Evolutionary conservation across 805 yeast species (phyloP).

Genomic region (Zygosaccharomyces rouxii): DNA sequence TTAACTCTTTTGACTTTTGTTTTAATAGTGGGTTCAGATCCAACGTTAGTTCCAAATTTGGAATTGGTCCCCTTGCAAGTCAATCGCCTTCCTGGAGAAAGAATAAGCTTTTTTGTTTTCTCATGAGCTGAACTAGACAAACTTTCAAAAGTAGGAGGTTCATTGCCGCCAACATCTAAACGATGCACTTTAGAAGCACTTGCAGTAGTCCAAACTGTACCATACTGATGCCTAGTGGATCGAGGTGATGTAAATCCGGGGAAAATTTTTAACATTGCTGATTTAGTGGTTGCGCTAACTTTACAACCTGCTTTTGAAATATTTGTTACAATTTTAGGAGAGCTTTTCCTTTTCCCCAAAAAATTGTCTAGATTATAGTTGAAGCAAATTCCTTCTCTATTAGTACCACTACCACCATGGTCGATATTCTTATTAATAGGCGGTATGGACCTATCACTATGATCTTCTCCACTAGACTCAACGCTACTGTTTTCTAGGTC

Average conservation of each 20-base stretch:
- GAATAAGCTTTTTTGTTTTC: no score
- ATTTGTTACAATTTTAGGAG: neutral
- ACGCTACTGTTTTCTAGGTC: no score
- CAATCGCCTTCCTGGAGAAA: neutral
- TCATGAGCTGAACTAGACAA: neutral
- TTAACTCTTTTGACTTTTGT: neutral
- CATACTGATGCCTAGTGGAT: neutral
- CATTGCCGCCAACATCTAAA: neutral
- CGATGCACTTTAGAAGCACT: neutral
- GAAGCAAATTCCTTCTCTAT: no score
- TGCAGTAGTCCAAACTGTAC: no score
- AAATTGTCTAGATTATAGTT: neutral
- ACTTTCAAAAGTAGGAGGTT: neutral
- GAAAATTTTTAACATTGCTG: neutral
- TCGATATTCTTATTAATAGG: no score
- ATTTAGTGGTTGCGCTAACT: neutral
- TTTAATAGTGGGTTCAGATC: neutral
- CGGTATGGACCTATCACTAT: no score
- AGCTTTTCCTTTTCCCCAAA: neutral
- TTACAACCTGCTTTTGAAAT: neutral
- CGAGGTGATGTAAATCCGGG: neutral
- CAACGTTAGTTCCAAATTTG: neutral
- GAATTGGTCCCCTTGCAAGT: neutral
- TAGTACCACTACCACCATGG: no score
- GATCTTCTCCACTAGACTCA: no score